Evolutionary conservation across 2,329 filamentous ascomycete genomes (phyloP).

Genomic region (Bipolaris gigantea): DNA sequence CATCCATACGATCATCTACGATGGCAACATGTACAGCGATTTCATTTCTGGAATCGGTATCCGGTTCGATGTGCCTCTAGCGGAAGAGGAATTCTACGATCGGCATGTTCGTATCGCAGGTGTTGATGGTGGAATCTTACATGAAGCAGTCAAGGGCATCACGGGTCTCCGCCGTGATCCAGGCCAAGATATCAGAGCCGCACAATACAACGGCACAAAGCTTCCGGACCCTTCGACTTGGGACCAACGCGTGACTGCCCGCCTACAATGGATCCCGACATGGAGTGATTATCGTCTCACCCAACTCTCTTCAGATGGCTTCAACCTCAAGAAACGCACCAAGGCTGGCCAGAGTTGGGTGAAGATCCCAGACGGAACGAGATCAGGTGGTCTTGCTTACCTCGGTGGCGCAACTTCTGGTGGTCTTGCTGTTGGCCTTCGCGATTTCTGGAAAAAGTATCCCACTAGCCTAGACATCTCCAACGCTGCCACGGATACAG

Average conservation of each 20-base stretch:
- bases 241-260: conserved; percentile 51
- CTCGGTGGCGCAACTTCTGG: conserved; percentile 60
- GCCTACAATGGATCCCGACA: conserved; percentile 59
- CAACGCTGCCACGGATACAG: conserved; percentile 54
- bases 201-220: conserved; percentile 55
- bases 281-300: conserved; percentile 62
- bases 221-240: conserved; percentile 49
- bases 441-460: conserved; percentile 66
- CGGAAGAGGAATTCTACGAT: conserved; percentile 58
- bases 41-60: conserved; percentile 60
- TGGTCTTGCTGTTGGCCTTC: conserved; percentile 61
- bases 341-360: conserved; percentile 61
- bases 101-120: conserved; percentile 62
- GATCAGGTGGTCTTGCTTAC: conserved; percentile 61
- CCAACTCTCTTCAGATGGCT: conserved; percentile 63
- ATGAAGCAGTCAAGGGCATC: conserved; percentile 62
- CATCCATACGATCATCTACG: conserved; percentile 60
- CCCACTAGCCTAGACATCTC: conserved; percentile 61
- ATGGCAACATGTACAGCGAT: conserved; percentile 53
- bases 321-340: conserved; percentile 63
- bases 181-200: conserved; percentile 51
- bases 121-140: conserved; percentile 58
- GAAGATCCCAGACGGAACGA: conserved; percentile 59
- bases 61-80: conserved; percentile 59
- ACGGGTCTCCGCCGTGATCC: conserved; percentile 63